These are phyloP conservation scores for Trichosphaerium sp. DNA, from an alignment of 78 protist species.

Conservation along the genomic window DNA sequence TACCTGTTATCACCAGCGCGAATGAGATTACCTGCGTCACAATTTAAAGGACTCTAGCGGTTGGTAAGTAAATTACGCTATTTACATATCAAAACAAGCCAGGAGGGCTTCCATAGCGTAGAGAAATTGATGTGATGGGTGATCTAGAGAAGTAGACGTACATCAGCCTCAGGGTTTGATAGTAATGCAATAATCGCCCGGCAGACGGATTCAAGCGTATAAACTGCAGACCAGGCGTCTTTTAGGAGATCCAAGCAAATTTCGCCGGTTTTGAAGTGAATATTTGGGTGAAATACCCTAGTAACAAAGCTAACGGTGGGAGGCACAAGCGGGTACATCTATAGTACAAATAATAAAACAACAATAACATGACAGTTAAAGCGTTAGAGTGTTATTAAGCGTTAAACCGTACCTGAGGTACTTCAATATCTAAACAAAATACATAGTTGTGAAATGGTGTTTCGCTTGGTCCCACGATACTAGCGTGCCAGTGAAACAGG, in stretches of 20 bases:
- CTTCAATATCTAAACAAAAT: slow-evolving; percentile 33
- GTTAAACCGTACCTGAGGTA: too few relatives aligned
- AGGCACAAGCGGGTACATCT: slow-evolving; percentile 70
- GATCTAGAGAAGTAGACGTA: too few relatives aligned
- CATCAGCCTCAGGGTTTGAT: slow-evolving; percentile 51
- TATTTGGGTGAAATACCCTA: slow-evolving; percentile 75
- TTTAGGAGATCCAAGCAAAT: slow-evolving; percentile 79
- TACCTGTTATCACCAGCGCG: slow-evolving; percentile 56
- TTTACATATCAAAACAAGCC: slow-evolving; percentile 14
- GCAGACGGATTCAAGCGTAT: slow-evolving; percentile 67
- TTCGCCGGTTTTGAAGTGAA: slow-evolving; percentile 77
- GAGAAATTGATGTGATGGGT: too few relatives aligned
- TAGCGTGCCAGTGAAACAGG: slow-evolving; percentile 49
- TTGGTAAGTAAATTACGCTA: too few relatives aligned
- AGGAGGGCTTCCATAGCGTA: too few relatives aligned
- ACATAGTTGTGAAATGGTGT: slow-evolving; percentile 64
- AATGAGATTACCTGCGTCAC: slow-evolving; percentile 80
- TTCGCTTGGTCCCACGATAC: slow-evolving; percentile 63
- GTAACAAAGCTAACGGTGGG: slow-evolving; percentile 59
- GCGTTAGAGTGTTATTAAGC: too few relatives aligned
- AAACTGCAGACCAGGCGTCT: slow-evolving; percentile 72
- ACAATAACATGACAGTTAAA: too few relatives aligned
- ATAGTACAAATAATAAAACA: too few relatives aligned
- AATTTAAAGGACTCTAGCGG: slow-evolving; percentile 73
- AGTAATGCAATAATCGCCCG: slow-evolving; percentile 62